phyloP scores from a whole-genome alignment of 2,329 filamentous ascomycete species.

The Colletotrichum salicis region DNA sequence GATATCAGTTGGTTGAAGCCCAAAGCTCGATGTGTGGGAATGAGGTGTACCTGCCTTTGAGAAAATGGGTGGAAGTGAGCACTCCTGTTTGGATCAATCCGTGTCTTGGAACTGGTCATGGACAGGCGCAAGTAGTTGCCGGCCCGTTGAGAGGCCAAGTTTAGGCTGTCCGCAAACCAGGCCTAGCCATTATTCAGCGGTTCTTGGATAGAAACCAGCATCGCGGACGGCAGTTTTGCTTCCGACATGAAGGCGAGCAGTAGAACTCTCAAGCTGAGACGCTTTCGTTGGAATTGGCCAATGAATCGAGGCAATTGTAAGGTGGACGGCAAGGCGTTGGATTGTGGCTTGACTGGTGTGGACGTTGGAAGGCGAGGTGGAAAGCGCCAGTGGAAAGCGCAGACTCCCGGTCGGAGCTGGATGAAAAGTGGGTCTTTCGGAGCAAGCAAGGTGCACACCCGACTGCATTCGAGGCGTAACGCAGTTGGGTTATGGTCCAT shows the following conservation, averaged over 20 bases:
- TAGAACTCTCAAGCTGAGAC: neutral
- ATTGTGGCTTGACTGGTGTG: neutral
- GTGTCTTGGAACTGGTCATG: neutral
- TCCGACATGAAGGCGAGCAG: neutral
- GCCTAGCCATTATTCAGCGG: neutral
- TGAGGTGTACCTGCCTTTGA: neutral
- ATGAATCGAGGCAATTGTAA: neutral
- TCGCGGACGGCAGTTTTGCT: neutral
- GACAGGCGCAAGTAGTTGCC: constrained; percentile 25
- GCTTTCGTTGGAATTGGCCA: no score
- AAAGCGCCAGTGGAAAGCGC: neutral
- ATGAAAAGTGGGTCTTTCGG: constrained; percentile 7
- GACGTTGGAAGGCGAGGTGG: neutral
- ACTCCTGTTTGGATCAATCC: neutral
- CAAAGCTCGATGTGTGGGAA: neutral
- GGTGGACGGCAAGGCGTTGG: neutral
- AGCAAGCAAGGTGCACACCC: neutral
- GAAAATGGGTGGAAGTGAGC: neutral
- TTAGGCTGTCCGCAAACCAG: neutral
- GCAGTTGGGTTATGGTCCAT: neutral
- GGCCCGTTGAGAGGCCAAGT: constrained; percentile 27
- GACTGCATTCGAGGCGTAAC: neutral
- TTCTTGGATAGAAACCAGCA: neutral
- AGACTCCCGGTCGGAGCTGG: neutral
- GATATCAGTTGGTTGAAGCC: constrained; percentile 18